Base-by-base conservation (phyloP, 352 stramenopile species). In the Synura sp. region DNA sequence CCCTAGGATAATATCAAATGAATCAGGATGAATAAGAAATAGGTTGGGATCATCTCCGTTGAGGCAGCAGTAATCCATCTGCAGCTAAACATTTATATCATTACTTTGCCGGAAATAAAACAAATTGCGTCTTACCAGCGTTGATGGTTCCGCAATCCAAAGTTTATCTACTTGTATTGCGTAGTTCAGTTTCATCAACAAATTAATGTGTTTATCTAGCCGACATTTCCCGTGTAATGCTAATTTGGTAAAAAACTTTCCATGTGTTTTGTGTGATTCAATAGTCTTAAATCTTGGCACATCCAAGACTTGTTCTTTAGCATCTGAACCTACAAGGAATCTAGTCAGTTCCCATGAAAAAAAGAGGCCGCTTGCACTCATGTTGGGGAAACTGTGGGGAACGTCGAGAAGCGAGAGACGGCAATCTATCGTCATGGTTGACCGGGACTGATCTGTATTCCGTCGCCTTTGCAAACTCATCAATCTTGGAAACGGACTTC, bases 231-330 rank as follows among this genome's bases (percentile, higher is more conserved):
- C 53, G 53, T 67, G 12, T 67, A 67, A 67, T 67, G 53, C 27
- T 67, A 67, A 67, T 67, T 67, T 67, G 53, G 27, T 67, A 67
- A 67, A 67, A 67, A 67, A 67, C 53, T 67, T 67, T 67, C 53
- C 53, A 22, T 67, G 53, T 67, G 12, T 67, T 67, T 67, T 67
- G 53, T 67, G 53, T 22, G 53, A 67, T 67, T 67, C 53, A 67
- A 67, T 67, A 27, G 53, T 67, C 53, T 67, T 67, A 67, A 67
- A 67, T 67, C 53, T 67, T 22, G 53, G 53, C 53, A 67, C 53
- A 67, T 67, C 53, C 53, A 67, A 67, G 53, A 67, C 12, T 67
- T 67, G 53, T 22, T 67, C 53, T 67, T 67, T 67, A 67, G 53
- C 53, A 67, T 67, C 53, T 67, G 53, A 67, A 67, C 53, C 53